These are phyloP conservation scores for Gilbertella persicaria DNA, from an alignment of 371 early-diverging fungal genomes.

Conservation along the genomic window DNA sequence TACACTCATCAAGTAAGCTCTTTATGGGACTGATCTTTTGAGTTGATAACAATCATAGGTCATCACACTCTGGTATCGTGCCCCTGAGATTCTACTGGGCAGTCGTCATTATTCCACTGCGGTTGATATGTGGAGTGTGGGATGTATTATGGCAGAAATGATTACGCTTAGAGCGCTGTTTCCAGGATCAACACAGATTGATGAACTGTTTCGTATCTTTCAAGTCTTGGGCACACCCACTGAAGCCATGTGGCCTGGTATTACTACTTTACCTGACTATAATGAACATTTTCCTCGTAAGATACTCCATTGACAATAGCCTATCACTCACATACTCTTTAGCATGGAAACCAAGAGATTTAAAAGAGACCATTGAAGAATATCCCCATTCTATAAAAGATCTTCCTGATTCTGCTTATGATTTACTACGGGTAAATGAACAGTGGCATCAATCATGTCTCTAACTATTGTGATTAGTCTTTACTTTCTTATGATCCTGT, in stretches of 20 bases:
- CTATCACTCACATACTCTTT: neutral
- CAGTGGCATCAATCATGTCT: too few relatives aligned
- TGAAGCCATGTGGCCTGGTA: constrained; percentile 89
- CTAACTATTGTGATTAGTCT: constrained; percentile 11
- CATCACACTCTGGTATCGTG: constrained; percentile 97
- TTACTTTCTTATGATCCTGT: constrained; percentile 35
- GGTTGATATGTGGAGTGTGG: constrained; percentile 98
- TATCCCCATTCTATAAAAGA: constrained; percentile 3
- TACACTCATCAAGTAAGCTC: constrained; percentile 91
- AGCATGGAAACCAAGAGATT: constrained; percentile 27
- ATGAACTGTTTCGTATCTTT: constrained; percentile 23
- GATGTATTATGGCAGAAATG: constrained; percentile 98
- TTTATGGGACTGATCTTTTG: neutral
- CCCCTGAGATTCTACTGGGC: constrained; percentile 97
- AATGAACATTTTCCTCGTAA: constrained; percentile 26
- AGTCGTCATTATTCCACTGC: constrained; percentile 87
- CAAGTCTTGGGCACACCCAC: constrained; percentile 91
- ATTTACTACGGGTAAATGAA: constrained; percentile 25
- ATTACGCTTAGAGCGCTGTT: constrained; percentile 79
- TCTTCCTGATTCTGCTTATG: constrained; percentile 15
- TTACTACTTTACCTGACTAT: constrained; percentile 66
- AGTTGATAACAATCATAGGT: constrained; percentile 50
- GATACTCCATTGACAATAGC: neutral
- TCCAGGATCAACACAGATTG: constrained; percentile 48
- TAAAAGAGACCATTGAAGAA: constrained; percentile 5